These are phyloP conservation scores for Kwoniella sp. DNA, from an alignment of 768 basidiomycete genomes.

Conservation along the genomic window DNA sequence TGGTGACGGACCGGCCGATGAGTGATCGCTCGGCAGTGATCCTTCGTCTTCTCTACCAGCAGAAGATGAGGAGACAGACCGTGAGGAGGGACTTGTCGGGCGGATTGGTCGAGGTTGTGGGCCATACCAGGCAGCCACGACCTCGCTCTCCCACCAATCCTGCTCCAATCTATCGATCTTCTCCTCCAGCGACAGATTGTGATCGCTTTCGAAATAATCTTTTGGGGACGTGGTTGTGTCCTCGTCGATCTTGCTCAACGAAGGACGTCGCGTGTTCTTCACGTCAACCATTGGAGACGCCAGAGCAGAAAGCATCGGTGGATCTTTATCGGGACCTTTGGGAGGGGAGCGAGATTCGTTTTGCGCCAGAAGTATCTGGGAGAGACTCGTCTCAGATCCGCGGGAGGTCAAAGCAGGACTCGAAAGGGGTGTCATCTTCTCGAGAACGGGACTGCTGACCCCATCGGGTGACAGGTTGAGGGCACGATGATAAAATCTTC, in stretches of 20 bases:
- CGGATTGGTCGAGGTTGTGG: conserved; percentile 23
- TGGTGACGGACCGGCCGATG: no score
- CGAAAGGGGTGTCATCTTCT: neutral
- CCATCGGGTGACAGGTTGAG: neutral
- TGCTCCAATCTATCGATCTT: conserved; percentile 31
- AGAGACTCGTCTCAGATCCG: neutral
- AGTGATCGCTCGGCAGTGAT: no score
- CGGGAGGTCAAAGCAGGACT: neutral
- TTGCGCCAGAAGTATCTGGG: neutral
- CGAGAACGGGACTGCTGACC: neutral
- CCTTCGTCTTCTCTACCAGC: no score
- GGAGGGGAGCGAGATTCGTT: neutral
- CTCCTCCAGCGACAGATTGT: neutral
- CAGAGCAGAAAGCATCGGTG: neutral
- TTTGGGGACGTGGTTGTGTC: neutral
- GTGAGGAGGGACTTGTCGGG: neutral
- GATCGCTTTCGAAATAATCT: neutral
- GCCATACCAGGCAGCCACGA: conserved; percentile 44
- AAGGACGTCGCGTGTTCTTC: neutral
- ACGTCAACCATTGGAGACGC: neutral
- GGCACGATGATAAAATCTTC: neutral
- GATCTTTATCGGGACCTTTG: neutral
- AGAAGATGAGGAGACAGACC: neutral
- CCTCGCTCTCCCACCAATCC: conserved; percentile 43
- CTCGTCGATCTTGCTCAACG: neutral